phyloP scores from a whole-genome alignment of 352 stramenopile genomes.

The Globisporangium okanoganense region DNA sequence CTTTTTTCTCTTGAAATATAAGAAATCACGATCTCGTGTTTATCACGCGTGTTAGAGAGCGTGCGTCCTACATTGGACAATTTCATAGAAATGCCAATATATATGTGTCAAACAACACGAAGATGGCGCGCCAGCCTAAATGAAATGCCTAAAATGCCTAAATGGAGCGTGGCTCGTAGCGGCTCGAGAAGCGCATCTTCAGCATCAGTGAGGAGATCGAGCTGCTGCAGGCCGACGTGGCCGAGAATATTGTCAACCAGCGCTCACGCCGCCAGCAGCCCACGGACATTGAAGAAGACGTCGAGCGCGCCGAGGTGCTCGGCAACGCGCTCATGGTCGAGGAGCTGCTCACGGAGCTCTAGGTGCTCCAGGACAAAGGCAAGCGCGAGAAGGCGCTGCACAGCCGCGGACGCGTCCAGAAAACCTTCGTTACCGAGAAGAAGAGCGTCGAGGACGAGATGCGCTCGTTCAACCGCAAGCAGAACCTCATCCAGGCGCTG shows the following conservation, averaged over 20 bases:
- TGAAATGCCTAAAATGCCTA: no score
- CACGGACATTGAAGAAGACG: conserved; percentile 45
- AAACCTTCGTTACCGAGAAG: conserved; percentile 32
- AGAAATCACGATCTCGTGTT: no score
- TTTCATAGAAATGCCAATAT: no score
- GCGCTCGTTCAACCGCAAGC: conserved; percentile 43
- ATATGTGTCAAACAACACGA: no score
- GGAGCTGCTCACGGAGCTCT: conserved; percentile 43
- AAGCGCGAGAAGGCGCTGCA: conserved; percentile 41
- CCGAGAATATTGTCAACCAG: conserved; percentile 50
- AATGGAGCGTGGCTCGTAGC: no score
- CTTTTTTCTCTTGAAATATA: no score
- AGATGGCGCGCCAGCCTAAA: no score
- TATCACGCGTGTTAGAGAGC: no score
- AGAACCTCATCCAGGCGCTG: conserved; percentile 59
- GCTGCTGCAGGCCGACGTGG: conserved; percentile 40
- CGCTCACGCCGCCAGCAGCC: conserved; percentile 39
- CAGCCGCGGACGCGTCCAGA: conserved; percentile 30
- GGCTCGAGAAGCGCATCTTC: conserved; percentile 36
- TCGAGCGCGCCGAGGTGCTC: conserved; percentile 49
- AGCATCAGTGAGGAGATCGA: conserved; percentile 47
- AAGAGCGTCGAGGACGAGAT: conserved; percentile 36
- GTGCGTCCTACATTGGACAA: no score
- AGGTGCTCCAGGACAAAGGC: conserved; percentile 43
- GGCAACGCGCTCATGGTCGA: conserved; percentile 45